Evolutionary conservation across 345 rosid species (phyloP), one percentile per base, ranked within the genome.

Genomic region (Euphorbia lathyris): DNA sequence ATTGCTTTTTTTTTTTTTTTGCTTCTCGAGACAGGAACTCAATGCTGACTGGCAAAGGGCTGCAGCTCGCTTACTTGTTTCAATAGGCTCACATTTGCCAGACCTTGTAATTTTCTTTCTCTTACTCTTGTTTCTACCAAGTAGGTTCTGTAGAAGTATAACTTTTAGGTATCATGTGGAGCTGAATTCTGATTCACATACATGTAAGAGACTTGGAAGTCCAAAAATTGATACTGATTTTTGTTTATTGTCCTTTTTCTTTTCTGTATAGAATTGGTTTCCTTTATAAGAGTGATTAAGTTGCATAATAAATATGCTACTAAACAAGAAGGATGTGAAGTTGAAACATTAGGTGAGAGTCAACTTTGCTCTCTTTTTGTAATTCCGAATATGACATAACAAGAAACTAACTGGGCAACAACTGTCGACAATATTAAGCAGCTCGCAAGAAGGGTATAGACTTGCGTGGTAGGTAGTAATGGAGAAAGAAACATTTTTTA

Each of bases 1-100:
- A 22, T 66, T 27, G 55, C n/a, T n/a, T 34, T 3, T 34, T 34
- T 17, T 61, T 69, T 61, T 65, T 12, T 16, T 70, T 65, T 74
- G 76, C 57, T 50, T 72, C 58, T 58, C 74, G 53, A 40, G 70
- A 52, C 69, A 91, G 98, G 98, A 91, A 74, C 80, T 94, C 52
- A 86, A 87, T 78, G 79, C 93, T 67, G 96, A 91, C 66, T 94
- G 98, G 98, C 97, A 91, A 84, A 87, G 90, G 73, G 93, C 94
- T 70, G 98, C 93, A 53, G 80, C 97, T 75, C 81, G 86, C 58
- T 79, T 94, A 19, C 96, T 94, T 72, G 98, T 90, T 75, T 83
- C 98, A 30, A 94, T 94, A 74, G 97, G 98, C 68, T 80, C 76
- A 25, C 97, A 89, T 79, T 81, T 94, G 75, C 97, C 98, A 61